Conservation (phyloP, 345 rosid genomes). For the Salix caprea region DNA sequence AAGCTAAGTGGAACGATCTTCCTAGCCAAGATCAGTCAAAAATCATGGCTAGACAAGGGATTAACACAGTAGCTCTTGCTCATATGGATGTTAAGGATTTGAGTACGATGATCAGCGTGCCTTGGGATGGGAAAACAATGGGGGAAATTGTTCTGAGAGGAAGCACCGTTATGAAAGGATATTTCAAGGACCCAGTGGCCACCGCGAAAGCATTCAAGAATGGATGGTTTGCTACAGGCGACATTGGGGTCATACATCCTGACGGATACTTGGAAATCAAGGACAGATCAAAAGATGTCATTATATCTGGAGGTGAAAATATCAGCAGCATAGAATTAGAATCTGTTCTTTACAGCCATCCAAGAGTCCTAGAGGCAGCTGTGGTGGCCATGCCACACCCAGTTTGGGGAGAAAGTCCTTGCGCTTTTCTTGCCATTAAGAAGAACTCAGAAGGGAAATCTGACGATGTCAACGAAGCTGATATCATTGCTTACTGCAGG, state of each 20-base stretch:
- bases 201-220: conserved; percentile 44
- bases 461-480: conserved; percentile 28
- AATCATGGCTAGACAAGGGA: conserved; percentile 59
- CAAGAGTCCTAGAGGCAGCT: conserved; percentile 41
- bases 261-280: conserved; percentile 49
- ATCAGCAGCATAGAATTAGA: conserved; percentile 48
- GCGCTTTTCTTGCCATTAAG: conserved; percentile 33
- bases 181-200: conserved; percentile 47
- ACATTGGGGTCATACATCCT: conserved; percentile 43
- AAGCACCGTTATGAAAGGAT: conserved; percentile 76
- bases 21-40: conserved; percentile 27
- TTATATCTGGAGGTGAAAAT: conserved; percentile 47
- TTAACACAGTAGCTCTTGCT: conserved; percentile 51
- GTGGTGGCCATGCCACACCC: conserved; percentile 47
- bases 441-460: conserved; percentile 17
- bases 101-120: conserved; percentile 50
- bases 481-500: conserved; percentile 31
- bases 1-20: conserved; percentile 52
- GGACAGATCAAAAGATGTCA: conserved; percentile 46
- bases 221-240: conserved; percentile 49
- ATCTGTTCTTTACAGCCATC: conserved; percentile 35
- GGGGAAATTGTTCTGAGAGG: conserved; percentile 73
- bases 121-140: conserved; percentile 51
- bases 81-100: conserved; percentile 60
- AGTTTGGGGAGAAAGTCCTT: conserved; percentile 45